A percentile compares a stretch with the other conserved stretches of the same genome.
phyloP scores from a whole-genome alignment of 306 rosid genomes.

The Cicer bijugum region DNA sequence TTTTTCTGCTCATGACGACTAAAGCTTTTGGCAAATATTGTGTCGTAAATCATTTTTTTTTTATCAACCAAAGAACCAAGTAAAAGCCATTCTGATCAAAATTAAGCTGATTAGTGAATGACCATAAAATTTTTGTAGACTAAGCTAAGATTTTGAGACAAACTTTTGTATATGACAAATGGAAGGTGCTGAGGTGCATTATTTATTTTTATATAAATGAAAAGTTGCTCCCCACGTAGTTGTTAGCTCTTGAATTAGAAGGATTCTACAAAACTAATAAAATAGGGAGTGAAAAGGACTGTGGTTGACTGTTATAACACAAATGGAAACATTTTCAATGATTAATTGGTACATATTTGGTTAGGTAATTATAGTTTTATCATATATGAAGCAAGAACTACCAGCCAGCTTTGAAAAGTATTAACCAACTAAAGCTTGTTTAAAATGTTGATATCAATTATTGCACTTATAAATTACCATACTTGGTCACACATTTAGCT shows the following conservation, averaged over 20 bases:
- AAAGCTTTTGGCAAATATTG: slow-evolving; percentile 80
- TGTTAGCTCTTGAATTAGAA: slow-evolving; percentile 48
- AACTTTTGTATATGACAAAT: slow-evolving; percentile 43
- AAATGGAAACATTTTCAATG: slow-evolving; percentile 47
- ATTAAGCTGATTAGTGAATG: slow-evolving; percentile 35
- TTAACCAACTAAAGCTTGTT: slow-evolving; percentile 50
- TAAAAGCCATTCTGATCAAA: slow-evolving; percentile 23
- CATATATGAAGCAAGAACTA: slow-evolving; percentile 40
- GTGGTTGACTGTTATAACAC: slow-evolving; percentile 60
- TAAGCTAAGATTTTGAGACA: slow-evolving; percentile 45
- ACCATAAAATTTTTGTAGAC: slow-evolving; percentile 22
- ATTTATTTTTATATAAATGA: slow-evolving; percentile 40
- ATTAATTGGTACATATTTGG: slow-evolving; percentile 39
- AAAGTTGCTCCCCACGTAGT: slow-evolving; percentile 71
- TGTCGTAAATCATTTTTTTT: slow-evolving; percentile 58
- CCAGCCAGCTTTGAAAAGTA: slow-evolving; percentile 59
- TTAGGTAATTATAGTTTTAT: slow-evolving; percentile 37
- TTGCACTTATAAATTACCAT: slow-evolving; percentile 24
- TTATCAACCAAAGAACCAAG: slow-evolving; percentile 13
- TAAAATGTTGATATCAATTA: slow-evolving; percentile 38
- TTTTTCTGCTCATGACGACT: slow-evolving; percentile 77
- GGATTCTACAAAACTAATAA: slow-evolving; percentile 47
- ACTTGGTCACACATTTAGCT: slow-evolving; percentile 40
- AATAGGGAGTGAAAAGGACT: slow-evolving; percentile 57
- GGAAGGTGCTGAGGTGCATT: slow-evolving; percentile 50